Base-by-base conservation (phyloP, 306 rosid genomes). In the Argentina anserina region DNA sequence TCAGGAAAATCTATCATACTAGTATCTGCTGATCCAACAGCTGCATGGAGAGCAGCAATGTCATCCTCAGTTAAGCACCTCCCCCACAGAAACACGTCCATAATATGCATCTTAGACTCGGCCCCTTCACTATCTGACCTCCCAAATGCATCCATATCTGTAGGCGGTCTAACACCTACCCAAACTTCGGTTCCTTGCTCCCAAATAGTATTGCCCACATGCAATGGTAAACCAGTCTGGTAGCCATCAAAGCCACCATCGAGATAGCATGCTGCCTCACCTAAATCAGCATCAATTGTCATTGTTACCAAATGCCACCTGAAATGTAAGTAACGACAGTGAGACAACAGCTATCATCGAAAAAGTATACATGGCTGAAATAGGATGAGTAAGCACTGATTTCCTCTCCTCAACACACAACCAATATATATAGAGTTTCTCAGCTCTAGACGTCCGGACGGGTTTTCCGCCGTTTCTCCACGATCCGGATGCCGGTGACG, bases 51-150 rank as follows among this genome's bases (percentile, higher is more conserved):
- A 64, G 93, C 88, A 79, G 97, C 93, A 80, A 95, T 81, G 80
- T 95, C 99, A 67, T 95, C 99, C 82, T 95, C 99, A n/a, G 90
- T 84, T 79, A 95, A 88, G 87, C 96, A 87, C 85, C 97, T 87
- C 77, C 97, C 97, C 99, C 99, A 95, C 34, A 95, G 83, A 78
- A 95, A 95, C 72, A 87, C 93, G 81, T 95, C 99, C 99, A 95
- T 95, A 46, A 95, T 83, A 82, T 95, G 97, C 99, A 95, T 91
- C 89, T 95, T 95, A 72, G 93, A 95, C 78, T 95, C 99, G 23
- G 91, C 96, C 79, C 99, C 99, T 87, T 95, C 99, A 76, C 99
- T 95, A 68, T 95, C 99, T 52, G 99, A 95, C 86, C 99, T 86
- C 67, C 99, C 97, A 84, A 95, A 95, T 58, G 97, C 96, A 76